Percentiles rank a stretch among this genome's conserved stretches.
Evolutionary conservation across 2,329 filamentous ascomycete species (phyloP).

Genomic region (Clonostachys rhizophaga): DNA sequence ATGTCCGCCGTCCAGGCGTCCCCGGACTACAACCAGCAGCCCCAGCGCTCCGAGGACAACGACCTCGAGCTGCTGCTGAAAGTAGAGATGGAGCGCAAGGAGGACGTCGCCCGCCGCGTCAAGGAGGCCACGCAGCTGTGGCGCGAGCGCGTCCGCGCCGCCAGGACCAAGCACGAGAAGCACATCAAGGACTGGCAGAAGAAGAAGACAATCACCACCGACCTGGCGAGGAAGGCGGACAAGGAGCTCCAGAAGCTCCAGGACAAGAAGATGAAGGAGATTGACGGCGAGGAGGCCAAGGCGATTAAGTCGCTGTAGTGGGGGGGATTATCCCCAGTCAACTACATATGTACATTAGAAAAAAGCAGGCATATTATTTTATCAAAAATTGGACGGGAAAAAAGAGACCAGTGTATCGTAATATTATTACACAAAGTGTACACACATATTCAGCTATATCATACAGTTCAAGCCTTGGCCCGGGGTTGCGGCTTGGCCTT

Average conservation of each 20-base stretch:
- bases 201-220: slow-evolving; percentile 34
- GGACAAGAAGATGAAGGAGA: slow-evolving; percentile 46
- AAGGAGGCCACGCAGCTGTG: slow-evolving; percentile 44
- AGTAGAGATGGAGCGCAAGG: slow-evolving; percentile 45
- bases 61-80: slow-evolving; percentile 52
- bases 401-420: neutral
- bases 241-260: slow-evolving; percentile 42
- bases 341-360: slow-evolving; percentile 1
- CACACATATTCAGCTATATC: slow-evolving; percentile 1
- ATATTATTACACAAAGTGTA: slow-evolving; percentile 7
- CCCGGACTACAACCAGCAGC: slow-evolving; percentile 56
- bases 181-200: slow-evolving; percentile 43
- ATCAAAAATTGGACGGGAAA: neutral
- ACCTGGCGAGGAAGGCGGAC: slow-evolving; percentile 43
- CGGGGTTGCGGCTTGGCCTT: slow-evolving; percentile 11
- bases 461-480: slow-evolving; percentile 2
- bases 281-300: slow-evolving; percentile 45
- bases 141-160: slow-evolving; percentile 42
- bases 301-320: slow-evolving; percentile 33
- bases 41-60: slow-evolving; percentile 52
- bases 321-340: slow-evolving; percentile 3
- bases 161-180: slow-evolving; percentile 42
- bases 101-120: slow-evolving; percentile 36
- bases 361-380: neutral
- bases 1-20: slow-evolving; percentile 48